Base-by-base conservation (phyloP, 75 land plant genomes). In the Picea sitchensis region DNA sequence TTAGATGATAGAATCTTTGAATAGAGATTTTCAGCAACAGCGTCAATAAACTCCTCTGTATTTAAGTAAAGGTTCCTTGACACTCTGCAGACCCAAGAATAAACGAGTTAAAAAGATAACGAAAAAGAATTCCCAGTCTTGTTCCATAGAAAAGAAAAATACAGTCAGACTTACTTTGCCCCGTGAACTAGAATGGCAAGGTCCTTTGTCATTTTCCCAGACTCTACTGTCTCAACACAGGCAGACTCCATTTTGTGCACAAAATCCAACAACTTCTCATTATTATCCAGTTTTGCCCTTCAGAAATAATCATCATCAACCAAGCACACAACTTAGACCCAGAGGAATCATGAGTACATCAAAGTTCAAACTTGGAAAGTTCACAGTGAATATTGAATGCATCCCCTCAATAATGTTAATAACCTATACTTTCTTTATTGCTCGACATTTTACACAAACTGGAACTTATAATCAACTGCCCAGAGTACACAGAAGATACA, bases 131-230 rank as follows among this genome's bases (percentile, higher is more conserved):
- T 41, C 2, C 13, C 15, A 67, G 18, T 44, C 1, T 71, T 71
- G 20, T 23, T 71, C 44, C 44, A n/a, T 71, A 44, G 3, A n/a
- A 14, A 17, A 21, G 32, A 31, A 76, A 76, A 71, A 20, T 71
- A 41, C n/a, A 36, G 2, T 69, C n/a, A n/a, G 12, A 87, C 85
- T 82, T 77, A 91, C 96, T 86, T 90, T 51, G 94, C 82, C 12
- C 96, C 96, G 79, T 92, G 96, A 60, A 86, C 64, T 59, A 94
- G 76, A 59, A 93, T 57, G 57, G 96, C 94, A 59, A 94, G 92
- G 84, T 94, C 96, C 82, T 94, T 94, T 59, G 96, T 94, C 96
- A 94, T 94, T 65, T 92, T 94, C 20, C 96, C 96, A 58, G 89
- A 60, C 61, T 94, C 96, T 23, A 94, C 96, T 59, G 92, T 90